Conservation (phyloP, 2,329 filamentous ascomycete species). For the Purpureocillium lavendulum region DNA sequence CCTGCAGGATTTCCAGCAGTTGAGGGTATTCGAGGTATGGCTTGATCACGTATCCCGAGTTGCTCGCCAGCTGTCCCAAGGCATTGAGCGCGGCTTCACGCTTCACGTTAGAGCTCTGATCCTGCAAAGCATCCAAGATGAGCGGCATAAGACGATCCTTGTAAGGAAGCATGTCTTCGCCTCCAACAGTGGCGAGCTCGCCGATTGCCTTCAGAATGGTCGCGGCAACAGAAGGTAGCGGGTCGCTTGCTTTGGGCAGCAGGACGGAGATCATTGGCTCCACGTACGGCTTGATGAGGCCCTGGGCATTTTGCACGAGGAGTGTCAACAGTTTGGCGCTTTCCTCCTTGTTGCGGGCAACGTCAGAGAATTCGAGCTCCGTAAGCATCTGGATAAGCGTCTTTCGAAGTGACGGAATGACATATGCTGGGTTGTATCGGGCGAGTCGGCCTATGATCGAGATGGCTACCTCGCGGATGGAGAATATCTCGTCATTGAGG, state of each 20-base stretch:
- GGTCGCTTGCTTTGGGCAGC: conserved; percentile 83
- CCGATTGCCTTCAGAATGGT: conserved; percentile 94
- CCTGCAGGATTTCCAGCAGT: conserved; percentile 83
- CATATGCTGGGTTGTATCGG: conserved; percentile 87
- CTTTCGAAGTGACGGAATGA: conserved; percentile 91
- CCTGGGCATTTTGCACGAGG: conserved; percentile 85
- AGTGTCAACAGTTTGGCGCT: conserved; percentile 89
- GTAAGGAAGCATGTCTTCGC: conserved; percentile 87
- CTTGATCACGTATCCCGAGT: conserved; percentile 94
- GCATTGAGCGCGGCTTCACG: conserved; percentile 86
- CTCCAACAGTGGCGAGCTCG: conserved; percentile 87
- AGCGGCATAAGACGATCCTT: conserved; percentile 90
- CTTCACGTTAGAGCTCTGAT: conserved; percentile 83
- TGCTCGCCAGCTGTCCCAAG: conserved; percentile 85
- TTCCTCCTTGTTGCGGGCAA: conserved; percentile 89
- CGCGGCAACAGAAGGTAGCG: conserved; percentile 79
- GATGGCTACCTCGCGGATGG: conserved; percentile 89
- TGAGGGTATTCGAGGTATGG: conserved; percentile 94
- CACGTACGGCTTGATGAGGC: conserved; percentile 91
- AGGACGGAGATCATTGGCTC: conserved; percentile 93
- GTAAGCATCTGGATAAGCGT: conserved; percentile 93
- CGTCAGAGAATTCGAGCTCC: conserved; percentile 92
- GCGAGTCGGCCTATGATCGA: conserved; percentile 93
- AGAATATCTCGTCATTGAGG: conserved; percentile 88
- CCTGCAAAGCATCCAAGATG: conserved; percentile 87